Base-by-base conservation (phyloP, 257 asterid genomes). In the Penstemon newberryi region DNA sequence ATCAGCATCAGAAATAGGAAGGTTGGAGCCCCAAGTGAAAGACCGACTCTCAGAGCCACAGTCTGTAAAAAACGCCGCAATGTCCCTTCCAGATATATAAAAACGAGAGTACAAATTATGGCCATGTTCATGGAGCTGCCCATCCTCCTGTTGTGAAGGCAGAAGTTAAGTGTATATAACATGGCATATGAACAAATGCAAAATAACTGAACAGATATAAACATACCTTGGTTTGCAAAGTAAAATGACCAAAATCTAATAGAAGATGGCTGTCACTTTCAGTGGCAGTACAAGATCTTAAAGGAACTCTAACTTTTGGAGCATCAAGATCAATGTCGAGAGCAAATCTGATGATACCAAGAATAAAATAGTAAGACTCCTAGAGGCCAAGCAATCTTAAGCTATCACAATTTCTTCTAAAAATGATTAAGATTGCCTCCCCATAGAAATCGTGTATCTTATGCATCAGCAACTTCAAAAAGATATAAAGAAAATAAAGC, bases 261-360 rank as follows among this genome's bases (percentile, higher is more conserved):
- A 91, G 79, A 71, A 94, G 91, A 87, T 91, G 80, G 83, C 91
- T 80, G 69, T 82, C 90, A 70, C 82, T 78, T 73, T 77, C 84
- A 44, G 72, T 67, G 67, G 89, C 81, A 63, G 75, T 75, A 60
- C 75, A 63, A 65, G 86, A 81, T 76, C 87, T 82, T 56, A 94
- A 80, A 73, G 97, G 99, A 77, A 94, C 86, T 74, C 92, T 88
- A 68, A 94, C 99, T 86, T 91, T 94, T 66, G 99, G 99, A 78
- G 99, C 99, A 70, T 91, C 99, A 64, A 94, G 95, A 74, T 94
- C 99, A 79, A 94, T 94, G 82, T 94, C 97, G 71, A 94, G 96
- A 75, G 99, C 93, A 81, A 94, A 94, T 79, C 97, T 94, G 81
- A 69, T 47, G 67, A 67, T 46, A 71, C 45, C 55, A 79, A 78